Percentiles rank a stretch among this genome's conserved stretches.
phyloP scores from a whole-genome alignment of 1,139 yeast genomes.

The Yamadazyma mexicana region DNA sequence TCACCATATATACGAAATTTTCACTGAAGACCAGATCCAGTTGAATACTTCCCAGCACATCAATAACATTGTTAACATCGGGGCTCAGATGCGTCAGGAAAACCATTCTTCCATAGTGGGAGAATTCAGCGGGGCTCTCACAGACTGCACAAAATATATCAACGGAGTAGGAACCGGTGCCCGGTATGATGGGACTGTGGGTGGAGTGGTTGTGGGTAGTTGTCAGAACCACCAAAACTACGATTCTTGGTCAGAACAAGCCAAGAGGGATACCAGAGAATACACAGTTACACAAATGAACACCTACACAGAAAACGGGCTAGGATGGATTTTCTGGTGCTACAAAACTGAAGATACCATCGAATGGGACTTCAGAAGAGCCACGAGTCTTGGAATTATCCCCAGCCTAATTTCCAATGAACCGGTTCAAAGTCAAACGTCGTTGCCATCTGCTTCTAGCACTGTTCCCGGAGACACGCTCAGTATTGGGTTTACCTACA shows the following conservation, averaged over 20 bases:
- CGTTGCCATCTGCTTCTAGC: not conserved
- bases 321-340: slow-evolving; percentile 91
- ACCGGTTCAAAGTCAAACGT: not conserved
- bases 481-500: slow-evolving; percentile 1
- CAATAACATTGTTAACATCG: slow-evolving; percentile 19
- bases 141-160: slow-evolving; percentile 27
- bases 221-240: slow-evolving; percentile 21
- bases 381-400: slow-evolving; percentile 50
- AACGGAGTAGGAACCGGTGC: slow-evolving; percentile 28
- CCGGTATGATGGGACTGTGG: slow-evolving; percentile 21
- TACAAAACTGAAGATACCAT: slow-evolving; percentile 82
- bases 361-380: slow-evolving; percentile 80
- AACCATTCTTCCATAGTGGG: slow-evolving; percentile 24
- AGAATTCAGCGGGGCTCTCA: slow-evolving; percentile 28
- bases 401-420: slow-evolving; percentile 28
- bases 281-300: slow-evolving; percentile 23
- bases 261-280: slow-evolving; percentile 17
- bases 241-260: slow-evolving; percentile 16
- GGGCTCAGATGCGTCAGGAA: slow-evolving; percentile 16
- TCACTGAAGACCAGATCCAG: slow-evolving; percentile 19
- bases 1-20: slow-evolving; percentile 27
- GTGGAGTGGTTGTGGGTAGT: slow-evolving; percentile 17
- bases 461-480: not conserved
- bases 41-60: slow-evolving; percentile 19
- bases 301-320: slow-evolving; percentile 19